These are phyloP conservation scores for Torulaspora microellipsoides DNA, from an alignment of 805 yeast species.

Conservation along the genomic window DNA sequence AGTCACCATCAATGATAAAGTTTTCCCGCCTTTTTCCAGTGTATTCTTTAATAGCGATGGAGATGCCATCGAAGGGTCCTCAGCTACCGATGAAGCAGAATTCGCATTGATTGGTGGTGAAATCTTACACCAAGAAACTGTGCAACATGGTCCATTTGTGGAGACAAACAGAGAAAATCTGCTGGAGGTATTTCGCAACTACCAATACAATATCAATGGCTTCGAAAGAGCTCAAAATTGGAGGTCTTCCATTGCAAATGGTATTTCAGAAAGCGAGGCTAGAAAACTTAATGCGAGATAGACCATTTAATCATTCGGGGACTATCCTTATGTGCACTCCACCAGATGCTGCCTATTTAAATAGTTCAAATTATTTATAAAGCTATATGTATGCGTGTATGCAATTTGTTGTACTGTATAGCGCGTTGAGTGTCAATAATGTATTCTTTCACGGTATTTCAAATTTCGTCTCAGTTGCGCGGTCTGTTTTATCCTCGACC, in stretches of 20 bases:
- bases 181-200: constrained; percentile 65
- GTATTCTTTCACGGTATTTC: no score
- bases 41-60: constrained; percentile 71
- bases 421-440: no score
- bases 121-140: constrained; percentile 64
- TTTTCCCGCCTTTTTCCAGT: constrained; percentile 44
- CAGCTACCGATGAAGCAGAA: constrained; percentile 46
- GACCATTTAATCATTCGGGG: no score
- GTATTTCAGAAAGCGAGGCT: constrained; percentile 33
- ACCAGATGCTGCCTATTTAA: no score
- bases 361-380: no score
- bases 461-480: background rate
- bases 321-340: no score
- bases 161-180: constrained; percentile 65
- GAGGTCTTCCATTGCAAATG: constrained; percentile 41
- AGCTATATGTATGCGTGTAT: no score
- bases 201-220: constrained; percentile 63
- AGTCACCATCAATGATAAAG: constrained; percentile 43
- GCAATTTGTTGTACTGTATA: no score
- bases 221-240: constrained; percentile 63
- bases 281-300: constrained; percentile 1
- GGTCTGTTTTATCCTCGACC: no score
- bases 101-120: constrained; percentile 76
- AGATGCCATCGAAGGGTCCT: constrained; percentile 51
- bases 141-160: constrained; percentile 91